Conservation (phyloP, 2,329 filamentous ascomycete species). For the Alternaria dauci region DNA sequence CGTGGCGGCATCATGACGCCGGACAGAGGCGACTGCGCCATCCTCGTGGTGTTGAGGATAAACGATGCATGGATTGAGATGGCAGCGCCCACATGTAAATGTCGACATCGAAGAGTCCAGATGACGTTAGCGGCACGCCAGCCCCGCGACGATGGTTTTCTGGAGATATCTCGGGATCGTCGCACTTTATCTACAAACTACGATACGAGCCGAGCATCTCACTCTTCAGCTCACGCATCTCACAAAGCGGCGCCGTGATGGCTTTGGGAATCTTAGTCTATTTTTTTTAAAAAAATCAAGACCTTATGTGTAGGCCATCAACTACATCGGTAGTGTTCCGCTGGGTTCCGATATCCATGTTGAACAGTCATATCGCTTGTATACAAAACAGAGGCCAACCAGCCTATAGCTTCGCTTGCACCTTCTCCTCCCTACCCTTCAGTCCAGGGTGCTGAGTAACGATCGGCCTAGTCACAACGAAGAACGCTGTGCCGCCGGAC, state of each 20-base stretch:
- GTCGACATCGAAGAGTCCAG: constrained; percentile 13
- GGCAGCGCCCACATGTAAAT: constrained; percentile 2
- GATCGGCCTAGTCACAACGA: constrained; percentile 33
- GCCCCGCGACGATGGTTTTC: background rate
- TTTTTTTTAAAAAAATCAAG: background rate
- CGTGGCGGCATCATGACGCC: constrained; percentile 46
- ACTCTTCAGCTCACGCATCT: background rate
- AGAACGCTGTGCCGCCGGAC: constrained; percentile 33
- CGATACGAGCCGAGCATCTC: background rate
- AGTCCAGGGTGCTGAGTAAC: constrained; percentile 29
- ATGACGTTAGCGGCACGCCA: constrained; percentile 12
- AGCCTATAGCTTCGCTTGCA: constrained; percentile 20
- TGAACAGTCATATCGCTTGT: background rate
- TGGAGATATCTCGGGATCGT: background rate
- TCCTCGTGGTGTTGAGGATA: constrained; percentile 21
- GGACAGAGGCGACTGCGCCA: constrained; percentile 35
- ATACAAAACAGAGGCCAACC: background rate
- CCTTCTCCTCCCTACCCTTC: constrained; percentile 31
- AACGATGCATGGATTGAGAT: constrained; percentile 11
- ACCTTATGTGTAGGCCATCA: background rate
- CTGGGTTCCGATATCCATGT: background rate
- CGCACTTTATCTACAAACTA: background rate
- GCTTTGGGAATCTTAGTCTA: background rate
- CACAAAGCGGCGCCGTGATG: background rate
- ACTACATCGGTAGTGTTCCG: background rate